Evolutionary conservation across 2,329 filamentous ascomycete genomes (phyloP), one percentile per base, ranked within the genome.

Genomic region (Ustulina deusta): DNA sequence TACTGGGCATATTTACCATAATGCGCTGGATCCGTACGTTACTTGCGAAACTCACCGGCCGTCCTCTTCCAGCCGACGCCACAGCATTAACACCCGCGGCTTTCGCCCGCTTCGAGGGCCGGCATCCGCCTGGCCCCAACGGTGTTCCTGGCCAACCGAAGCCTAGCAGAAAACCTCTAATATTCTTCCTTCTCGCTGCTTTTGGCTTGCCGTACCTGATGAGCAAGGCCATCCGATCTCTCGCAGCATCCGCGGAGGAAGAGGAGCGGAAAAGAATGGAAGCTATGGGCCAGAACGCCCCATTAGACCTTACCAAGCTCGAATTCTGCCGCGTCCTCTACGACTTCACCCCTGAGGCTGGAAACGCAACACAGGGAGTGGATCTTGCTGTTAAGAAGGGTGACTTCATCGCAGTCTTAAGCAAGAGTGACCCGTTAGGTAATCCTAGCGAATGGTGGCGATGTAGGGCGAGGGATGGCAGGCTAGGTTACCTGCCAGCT

Each of bases 361-460:
- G 87, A 79, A 81, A 81, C 65, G 80, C 81, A 15, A 85, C 85
- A 22, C 83, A 90, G 69, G 93, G 92, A 38, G 89, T 98, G 73
- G 97, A 99, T 77, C 86, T 99, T 15, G 90, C 93, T 40, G 95
- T 97, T 27, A 94, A 93, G 83, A 97, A 97, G 83, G 95, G 95
- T 67, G 96, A 99, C 74, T 89, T 98, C 61, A 94, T 99, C 17
- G 96, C 96, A 29, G 94, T 99, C 0, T 86, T 99, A 62, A 91
- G 91, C 83, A 97, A 97, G 83, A 92, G 89, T 20, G 96, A 99
- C 75, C 96, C 96, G 0, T 88, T 95, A 76, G 96, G 96, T 49
- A 94, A 96, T 74, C 89, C 93, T 4, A 96, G 92, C 60, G 95
- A 99, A 78, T 99, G 96, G 96, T 99, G 96, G 96, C 90, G 91